Evolutionary conservation across 192 early-diverging fungal genomes (phyloP).

Genomic region (Coemansia sp.): DNA sequence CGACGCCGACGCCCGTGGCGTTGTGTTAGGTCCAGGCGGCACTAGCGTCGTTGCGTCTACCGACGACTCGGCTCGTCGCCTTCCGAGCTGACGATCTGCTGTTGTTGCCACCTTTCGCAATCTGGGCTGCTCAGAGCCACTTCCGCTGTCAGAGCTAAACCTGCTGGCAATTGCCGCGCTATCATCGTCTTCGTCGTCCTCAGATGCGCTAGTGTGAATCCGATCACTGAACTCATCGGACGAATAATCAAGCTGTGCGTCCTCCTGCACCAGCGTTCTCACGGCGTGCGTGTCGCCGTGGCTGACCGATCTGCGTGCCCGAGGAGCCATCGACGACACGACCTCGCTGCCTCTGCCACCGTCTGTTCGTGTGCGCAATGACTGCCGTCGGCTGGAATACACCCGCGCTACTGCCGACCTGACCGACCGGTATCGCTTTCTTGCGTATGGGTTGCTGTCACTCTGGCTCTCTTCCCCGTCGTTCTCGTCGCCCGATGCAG

Average conservation of each 20-base stretch:
- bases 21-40: conserved; percentile 26
- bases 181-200: background rate
- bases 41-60: conserved; percentile 7
- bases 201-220: background rate
- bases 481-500: conserved; percentile 34
- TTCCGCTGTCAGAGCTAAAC: conserved; percentile 5
- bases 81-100: background rate
- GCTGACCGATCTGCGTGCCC: conserved; percentile 36
- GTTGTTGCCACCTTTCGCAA: background rate
- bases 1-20: conserved; percentile 37
- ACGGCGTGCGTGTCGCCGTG: conserved; percentile 14
- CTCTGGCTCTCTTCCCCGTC: conserved; percentile 8
- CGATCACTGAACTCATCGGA: too few relatives aligned
- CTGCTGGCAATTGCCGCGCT: background rate
- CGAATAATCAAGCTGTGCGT: too few relatives aligned
- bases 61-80: conserved; percentile 5
- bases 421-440: conserved; percentile 43
- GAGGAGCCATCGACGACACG: conserved; percentile 11
- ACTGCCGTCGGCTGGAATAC: conserved; percentile 21
- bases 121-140: background rate
- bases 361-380: background rate
- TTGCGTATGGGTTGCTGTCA: conserved; percentile 39
- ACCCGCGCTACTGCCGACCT: conserved; percentile 37
- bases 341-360: conserved; percentile 5
- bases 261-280: too few relatives aligned